Evolutionary conservation across 2,329 filamentous ascomycete species (phyloP).

Genomic region (Venturia effusa): DNA sequence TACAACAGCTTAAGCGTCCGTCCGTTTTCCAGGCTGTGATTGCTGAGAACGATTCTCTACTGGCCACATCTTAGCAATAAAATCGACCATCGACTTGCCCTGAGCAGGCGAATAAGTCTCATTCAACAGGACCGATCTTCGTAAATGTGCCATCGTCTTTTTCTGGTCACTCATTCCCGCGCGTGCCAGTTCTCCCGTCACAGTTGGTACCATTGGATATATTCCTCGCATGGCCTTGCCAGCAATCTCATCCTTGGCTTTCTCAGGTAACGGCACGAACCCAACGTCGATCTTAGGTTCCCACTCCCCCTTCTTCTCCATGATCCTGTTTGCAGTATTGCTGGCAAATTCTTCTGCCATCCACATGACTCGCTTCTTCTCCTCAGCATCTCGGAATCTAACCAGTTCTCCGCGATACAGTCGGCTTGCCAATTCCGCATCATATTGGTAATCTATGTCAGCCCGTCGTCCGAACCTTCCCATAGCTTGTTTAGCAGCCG

Average conservation of each 20-base stretch:
- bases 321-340: slow-evolving; percentile 5
- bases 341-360: neutral
- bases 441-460: neutral
- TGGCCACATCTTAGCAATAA: slow-evolving; percentile 7
- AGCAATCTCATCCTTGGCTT: neutral
- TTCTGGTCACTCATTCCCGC: neutral
- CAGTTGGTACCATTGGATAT: neutral
- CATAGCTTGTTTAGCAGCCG: neutral
- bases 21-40: neutral
- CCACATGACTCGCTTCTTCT: slow-evolving; percentile 1
- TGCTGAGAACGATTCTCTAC: neutral
- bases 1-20: neutral
- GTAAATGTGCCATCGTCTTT: slow-evolving; percentile 1
- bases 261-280: neutral
- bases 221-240: slow-evolving; percentile 1
- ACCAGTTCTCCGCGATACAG: neutral
- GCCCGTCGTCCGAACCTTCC: neutral
- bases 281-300: neutral
- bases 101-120: slow-evolving; percentile 2
- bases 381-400: neutral
- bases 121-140: slow-evolving; percentile 4
- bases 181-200: neutral
- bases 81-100: slow-evolving; percentile 5
- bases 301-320: neutral
- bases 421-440: slow-evolving; percentile 1